Conservation (phyloP, 2,329 filamentous ascomycete genomes). For the Sclerotinia sclerotiorum region DNA sequence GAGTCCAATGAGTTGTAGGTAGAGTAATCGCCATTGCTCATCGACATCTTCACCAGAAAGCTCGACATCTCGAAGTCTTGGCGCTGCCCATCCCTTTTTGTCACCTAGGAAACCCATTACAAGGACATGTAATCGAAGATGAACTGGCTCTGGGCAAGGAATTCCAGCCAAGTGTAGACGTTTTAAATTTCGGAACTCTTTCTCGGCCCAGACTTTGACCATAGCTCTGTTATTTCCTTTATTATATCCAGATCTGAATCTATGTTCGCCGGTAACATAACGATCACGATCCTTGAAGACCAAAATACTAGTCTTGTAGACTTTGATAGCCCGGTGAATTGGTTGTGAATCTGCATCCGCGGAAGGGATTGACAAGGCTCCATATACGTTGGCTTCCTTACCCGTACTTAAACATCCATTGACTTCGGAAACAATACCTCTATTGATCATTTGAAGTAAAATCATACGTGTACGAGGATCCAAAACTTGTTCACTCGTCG, state of each 20-base stretch:
- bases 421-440: slow-evolving; percentile 82
- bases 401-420: slow-evolving; percentile 95
- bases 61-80: slow-evolving; percentile 82
- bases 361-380: slow-evolving; percentile 66
- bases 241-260: slow-evolving; percentile 87
- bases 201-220: slow-evolving; percentile 99
- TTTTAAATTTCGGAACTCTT: slow-evolving; percentile 92
- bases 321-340: slow-evolving; percentile 86
- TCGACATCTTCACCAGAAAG: slow-evolving; percentile 68
- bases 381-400: slow-evolving; percentile 98
- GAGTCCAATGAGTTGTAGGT: slow-evolving; percentile 78
- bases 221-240: slow-evolving; percentile 95
- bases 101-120: slow-evolving; percentile 94
- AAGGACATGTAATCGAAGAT: slow-evolving; percentile 88
- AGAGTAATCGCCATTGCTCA: slow-evolving; percentile 73
- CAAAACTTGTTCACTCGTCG: slow-evolving; percentile 91
- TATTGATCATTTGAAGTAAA: slow-evolving; percentile 92
- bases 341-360: slow-evolving; percentile 52
- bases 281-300: slow-evolving; percentile 97
- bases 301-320: slow-evolving; percentile 97
- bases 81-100: slow-evolving; percentile 81
- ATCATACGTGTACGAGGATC: slow-evolving; percentile 96
- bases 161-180: slow-evolving; percentile 82
- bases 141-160: slow-evolving; percentile 84
- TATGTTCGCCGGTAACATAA: slow-evolving; percentile 91